Conservation (phyloP, 768 basidiomycete genomes). For the Leccinum barrowsii region DNA sequence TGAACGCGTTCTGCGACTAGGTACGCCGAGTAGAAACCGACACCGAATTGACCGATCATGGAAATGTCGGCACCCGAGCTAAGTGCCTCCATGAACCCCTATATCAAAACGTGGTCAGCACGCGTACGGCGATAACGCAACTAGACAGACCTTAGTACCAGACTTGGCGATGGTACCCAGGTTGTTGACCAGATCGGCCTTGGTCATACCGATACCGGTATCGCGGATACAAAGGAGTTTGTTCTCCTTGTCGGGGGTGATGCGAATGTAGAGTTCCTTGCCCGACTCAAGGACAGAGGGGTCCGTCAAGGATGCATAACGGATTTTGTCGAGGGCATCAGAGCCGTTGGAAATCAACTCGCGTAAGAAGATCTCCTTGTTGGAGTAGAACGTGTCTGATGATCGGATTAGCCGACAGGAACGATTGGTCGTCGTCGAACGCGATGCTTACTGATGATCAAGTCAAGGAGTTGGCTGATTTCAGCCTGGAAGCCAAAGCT, state of each 20-base stretch:
- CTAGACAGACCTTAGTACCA: slow-evolving; percentile 70
- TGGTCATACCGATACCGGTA: slow-evolving; percentile 90
- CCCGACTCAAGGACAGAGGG: slow-evolving; percentile 83
- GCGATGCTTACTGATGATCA: slow-evolving; percentile 86
- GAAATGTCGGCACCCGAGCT: slow-evolving; percentile 85
- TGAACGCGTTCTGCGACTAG: slow-evolving; percentile 98
- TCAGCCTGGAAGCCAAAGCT: slow-evolving; percentile 98
- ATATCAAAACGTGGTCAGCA: slow-evolving; percentile 10
- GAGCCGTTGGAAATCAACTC: slow-evolving; percentile 97
- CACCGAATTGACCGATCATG: slow-evolving; percentile 99
- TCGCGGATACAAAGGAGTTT: slow-evolving; percentile 89
- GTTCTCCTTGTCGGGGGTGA: slow-evolving; percentile 94
- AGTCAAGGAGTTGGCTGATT: slow-evolving; percentile 96
- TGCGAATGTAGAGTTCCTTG: slow-evolving; percentile 93
- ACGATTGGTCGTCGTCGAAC: neutral
- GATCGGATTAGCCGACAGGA: slow-evolving; percentile 8
- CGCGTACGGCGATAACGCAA: neutral
- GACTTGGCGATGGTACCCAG: slow-evolving; percentile 95
- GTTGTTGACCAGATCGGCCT: slow-evolving; percentile 99
- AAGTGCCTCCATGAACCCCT: slow-evolving; percentile 99
- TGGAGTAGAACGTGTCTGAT: slow-evolving; percentile 98
- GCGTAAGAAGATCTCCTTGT: slow-evolving; percentile 99
- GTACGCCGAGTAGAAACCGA: slow-evolving; percentile 99
- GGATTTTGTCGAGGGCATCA: slow-evolving; percentile 99
- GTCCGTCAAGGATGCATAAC: slow-evolving; percentile 94